Evolutionary conservation across 140 eudicot species (phyloP), one percentile per base, ranked within the genome.

Genomic region (Senecio squalidus): DNA sequence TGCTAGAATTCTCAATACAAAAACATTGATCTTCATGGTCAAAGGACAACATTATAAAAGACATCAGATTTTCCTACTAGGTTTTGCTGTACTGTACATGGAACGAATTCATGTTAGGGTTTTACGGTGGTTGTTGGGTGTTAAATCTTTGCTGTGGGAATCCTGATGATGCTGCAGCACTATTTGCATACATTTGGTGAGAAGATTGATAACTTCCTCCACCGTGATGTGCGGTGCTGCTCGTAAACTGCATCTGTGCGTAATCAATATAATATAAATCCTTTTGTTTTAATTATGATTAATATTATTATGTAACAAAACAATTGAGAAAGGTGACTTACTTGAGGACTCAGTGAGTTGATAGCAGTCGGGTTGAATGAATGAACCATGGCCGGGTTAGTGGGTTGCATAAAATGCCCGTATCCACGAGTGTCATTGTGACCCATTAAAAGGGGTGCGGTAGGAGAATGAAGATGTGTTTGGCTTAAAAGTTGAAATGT

Each of bases 131-230:
- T 25, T 62, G 72, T 53, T 52, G 62, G 33, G 47, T 28, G 55
- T 49, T 47, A 46, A 68, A 62, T 62, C 68, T 69, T 62, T 68
- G 72, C 13, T 72, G 91, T 30, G 76, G 88, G 96, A 87, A 92
- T 92, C 98, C 88, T 88, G 99, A 88, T 88, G 99, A 93, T 93
- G 96, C 96, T 93, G 95, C 95, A 75, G 90, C 83, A 82, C 76
- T 48, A 57, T 57, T 77, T 53, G 84, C 82, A 70, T 62, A 82
- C 65, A 72, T 29, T 59, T 74, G 85, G 39, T 81, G 80, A 9
- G 36, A 69, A 58, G 60, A 68, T 55, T 61, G 53, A 57, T 64
- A 51, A 64, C 45, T 72, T 55, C 67, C 64, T 45, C 60, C 71
- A 22, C 22, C 59, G 6, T 63, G 63, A n/a, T 61, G 46, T 31